A percentile compares a stretch with the other conserved stretches of the same genome.
Conservation (phyloP, 768 basidiomycete species). For the Baorangia bicolor region DNA sequence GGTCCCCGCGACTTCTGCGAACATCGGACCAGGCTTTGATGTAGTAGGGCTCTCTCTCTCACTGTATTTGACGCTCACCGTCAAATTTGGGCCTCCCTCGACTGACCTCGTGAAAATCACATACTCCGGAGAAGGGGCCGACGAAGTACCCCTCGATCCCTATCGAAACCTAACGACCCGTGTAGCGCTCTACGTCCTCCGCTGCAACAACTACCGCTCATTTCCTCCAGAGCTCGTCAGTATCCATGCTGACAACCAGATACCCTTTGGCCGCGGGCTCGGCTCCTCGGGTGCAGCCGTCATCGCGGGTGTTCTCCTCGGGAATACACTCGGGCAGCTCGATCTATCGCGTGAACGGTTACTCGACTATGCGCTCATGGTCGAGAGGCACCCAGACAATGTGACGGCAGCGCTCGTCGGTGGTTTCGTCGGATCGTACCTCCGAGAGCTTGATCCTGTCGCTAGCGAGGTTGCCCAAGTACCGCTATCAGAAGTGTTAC, state of each 20-base stretch:
- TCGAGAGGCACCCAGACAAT: slow-evolving; percentile 98
- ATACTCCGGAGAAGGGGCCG: slow-evolving; percentile 86
- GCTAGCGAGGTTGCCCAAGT: slow-evolving; percentile 86
- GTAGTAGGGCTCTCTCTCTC: slow-evolving; percentile 98
- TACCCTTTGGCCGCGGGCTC: slow-evolving; percentile 96
- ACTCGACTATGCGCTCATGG: slow-evolving; percentile 97
- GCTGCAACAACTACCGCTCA: slow-evolving; percentile 70
- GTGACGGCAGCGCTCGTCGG: slow-evolving; percentile 97
- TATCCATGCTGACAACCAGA: slow-evolving; percentile 86
- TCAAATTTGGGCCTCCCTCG: slow-evolving; percentile 43
- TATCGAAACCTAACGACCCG: slow-evolving; percentile 98
- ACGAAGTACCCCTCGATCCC: slow-evolving; percentile 88
- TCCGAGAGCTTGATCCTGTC: slow-evolving; percentile 80
- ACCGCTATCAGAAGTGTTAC: slow-evolving; percentile 92
- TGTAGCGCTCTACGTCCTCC: slow-evolving; percentile 96
- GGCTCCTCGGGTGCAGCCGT: slow-evolving; percentile 99
- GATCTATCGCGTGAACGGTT: slow-evolving; percentile 66
- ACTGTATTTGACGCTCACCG: slow-evolving; percentile 74
- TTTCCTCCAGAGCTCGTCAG: slow-evolving; percentile 71
- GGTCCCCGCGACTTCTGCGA: slow-evolving; percentile 97
- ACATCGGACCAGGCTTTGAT: slow-evolving; percentile 98
- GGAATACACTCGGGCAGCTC: slow-evolving; percentile 76
- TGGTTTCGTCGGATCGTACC: slow-evolving; percentile 95
- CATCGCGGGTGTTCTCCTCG: slow-evolving; percentile 92
- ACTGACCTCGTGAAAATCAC: slow-evolving; percentile 59